Evolutionary conservation across 345 rosid species (phyloP), one percentile per base, ranked within the genome.

Genomic region (Brassica rapa): DNA sequence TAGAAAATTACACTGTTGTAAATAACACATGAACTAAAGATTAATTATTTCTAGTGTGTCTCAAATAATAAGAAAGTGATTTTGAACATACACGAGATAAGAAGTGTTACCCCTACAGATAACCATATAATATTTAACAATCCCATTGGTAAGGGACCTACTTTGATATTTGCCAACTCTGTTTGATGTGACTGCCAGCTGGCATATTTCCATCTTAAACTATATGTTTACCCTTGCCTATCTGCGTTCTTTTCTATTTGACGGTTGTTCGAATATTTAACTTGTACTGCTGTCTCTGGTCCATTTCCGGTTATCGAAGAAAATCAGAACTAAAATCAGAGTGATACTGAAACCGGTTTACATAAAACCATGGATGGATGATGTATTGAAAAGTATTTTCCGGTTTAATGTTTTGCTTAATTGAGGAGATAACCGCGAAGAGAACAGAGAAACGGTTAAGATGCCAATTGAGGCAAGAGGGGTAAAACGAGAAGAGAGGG

Each of bases 161-260:
- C 60, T 68, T 35, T 29, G 5, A 61, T 68, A 60, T 73, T 66
- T 79, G 82, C 78, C 82, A 79, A 68, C 82, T 79, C 0, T 60
- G 37, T 61, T 51, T 79, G 82, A 79, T 79, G 78, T 79, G 82
- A 79, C 65, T 14, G 78, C 78, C 82, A 79, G 78, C 78, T 79
- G 82, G 74, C 82, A 68, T n/a, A 3, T 16, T 61, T 16, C 27
- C 8, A 9, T 2, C 11, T 14, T 0, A 32, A 71, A 6, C 73
- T 73, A 19, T 77, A 3, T 11, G 32, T 73, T 49, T 73, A 67
- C 66, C 72, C 70, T n/a, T 21, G 19, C 3, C 4, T 43, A 10
- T 43, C 51, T 43, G 8, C 15, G 51, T 43, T n/a, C 19, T 57
- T 56, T 9, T 63, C 24, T 4, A 24, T 39, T 71, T 66, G n/a